These are phyloP conservation scores for Leccinum broughii DNA, from an alignment of 768 basidiomycete species.

Conservation along the genomic window DNA sequence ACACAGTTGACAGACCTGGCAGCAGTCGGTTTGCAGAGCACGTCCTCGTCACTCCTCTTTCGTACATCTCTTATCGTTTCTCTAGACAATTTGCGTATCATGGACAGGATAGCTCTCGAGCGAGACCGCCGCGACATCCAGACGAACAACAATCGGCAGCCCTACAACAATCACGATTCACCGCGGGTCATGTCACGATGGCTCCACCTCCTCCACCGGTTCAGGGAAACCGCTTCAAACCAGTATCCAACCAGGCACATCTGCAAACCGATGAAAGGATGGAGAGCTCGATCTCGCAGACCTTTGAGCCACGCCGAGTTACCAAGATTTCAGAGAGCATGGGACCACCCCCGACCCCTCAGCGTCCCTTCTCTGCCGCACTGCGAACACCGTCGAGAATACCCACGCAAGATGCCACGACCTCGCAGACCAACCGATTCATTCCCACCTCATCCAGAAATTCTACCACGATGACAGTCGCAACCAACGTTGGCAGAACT, in stretches of 20 bases:
- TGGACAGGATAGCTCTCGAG: constrained; percentile 46
- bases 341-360: constrained; percentile 57
- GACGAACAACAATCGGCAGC: constrained; percentile 44
- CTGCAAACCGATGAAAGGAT: constrained; percentile 11
- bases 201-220: constrained; percentile 31
- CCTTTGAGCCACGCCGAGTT: constrained; percentile 22
- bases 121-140: constrained; percentile 39
- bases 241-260: constrained; percentile 19
- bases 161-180: constrained; percentile 37
- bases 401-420: constrained; percentile 16
- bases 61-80: constrained; percentile 13
- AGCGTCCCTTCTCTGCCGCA: constrained; percentile 29
- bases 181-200: constrained; percentile 33
- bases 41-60: constrained; percentile 13
- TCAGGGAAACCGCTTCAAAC: constrained; percentile 27
- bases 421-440: constrained; percentile 33
- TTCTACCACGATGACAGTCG: constrained; percentile 19
- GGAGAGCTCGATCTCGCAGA: constrained; percentile 14
- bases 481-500: constrained; percentile 12
- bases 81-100: constrained; percentile 69
- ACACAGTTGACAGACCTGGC: constrained; percentile 41
- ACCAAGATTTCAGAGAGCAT: constrained; percentile 35
- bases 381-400: constrained; percentile 30
- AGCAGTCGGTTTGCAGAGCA: constrained; percentile 55
- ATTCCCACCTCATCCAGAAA: constrained; percentile 30